A percentile compares a stretch with the other conserved stretches of the same genome.
Evolutionary conservation across 1,284 basidiomycete genomes (phyloP).

Genomic region (Omphalotus olearius): DNA sequence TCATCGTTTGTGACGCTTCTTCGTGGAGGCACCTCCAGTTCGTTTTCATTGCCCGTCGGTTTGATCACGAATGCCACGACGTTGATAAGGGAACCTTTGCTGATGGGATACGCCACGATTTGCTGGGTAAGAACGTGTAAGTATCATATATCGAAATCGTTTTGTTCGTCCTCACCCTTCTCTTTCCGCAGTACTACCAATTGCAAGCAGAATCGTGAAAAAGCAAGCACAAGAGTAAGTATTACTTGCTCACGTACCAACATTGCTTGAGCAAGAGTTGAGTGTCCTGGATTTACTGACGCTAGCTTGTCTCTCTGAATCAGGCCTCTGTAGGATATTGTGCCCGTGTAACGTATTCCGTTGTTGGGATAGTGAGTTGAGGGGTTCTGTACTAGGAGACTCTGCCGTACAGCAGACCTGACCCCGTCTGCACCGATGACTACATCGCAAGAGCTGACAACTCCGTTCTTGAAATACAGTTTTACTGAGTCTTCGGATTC

Average conservation of each 20-base stretch:
- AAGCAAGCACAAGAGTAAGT: no score
- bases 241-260: neutral
- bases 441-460: slow-evolving; percentile 37
- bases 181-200: slow-evolving; percentile 6
- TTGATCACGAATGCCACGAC: slow-evolving; percentile 34
- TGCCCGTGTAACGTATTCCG: slow-evolving; percentile 9
- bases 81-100: slow-evolving; percentile 37
- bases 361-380: neutral
- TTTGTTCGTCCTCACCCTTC: neutral
- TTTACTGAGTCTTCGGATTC: slow-evolving; percentile 26
- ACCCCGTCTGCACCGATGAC: slow-evolving; percentile 48
- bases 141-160: no score
- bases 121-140: slow-evolving; percentile 25
- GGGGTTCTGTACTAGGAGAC: neutral
- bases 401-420: slow-evolving; percentile 17
- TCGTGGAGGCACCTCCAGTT: slow-evolving; percentile 32
- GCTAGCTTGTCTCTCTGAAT: slow-evolving; percentile 4
- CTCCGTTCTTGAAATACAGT: slow-evolving; percentile 40
- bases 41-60: slow-evolving; percentile 29
- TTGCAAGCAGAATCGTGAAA: neutral
- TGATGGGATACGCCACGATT: slow-evolving; percentile 39
- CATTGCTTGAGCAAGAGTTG: neutral
- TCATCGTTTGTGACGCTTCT: slow-evolving; percentile 21
- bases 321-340: slow-evolving; percentile 4
- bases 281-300: neutral